Percentiles rank a stretch among this genome's conserved stretches.
These are phyloP conservation scores for Bauhinia variegata DNA, from an alignment of 306 rosid species.

Conservation along the genomic window DNA sequence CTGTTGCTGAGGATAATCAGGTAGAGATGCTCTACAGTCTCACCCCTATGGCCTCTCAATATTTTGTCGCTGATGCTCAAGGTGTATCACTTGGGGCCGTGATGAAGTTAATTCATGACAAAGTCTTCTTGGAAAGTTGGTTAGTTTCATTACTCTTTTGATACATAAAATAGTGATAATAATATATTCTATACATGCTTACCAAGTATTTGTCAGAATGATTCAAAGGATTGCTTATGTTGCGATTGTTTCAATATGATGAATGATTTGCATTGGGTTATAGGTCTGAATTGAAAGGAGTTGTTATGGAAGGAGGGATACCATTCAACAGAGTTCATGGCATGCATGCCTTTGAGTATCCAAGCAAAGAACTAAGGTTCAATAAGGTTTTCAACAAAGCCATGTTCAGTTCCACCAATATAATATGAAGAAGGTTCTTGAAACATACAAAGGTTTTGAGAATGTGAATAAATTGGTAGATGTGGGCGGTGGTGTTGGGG, in stretches of 20 bases:
- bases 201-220: no score
- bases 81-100: conserved; percentile 38
- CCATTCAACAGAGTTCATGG: conserved; percentile 39
- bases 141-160: neutral
- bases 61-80: conserved; percentile 35
- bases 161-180: no score
- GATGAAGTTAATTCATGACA: conserved; percentile 27
- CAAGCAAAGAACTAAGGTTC: conserved; percentile 17
- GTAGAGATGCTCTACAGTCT: conserved; percentile 46
- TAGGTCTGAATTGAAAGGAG: conserved; percentile 38
- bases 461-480: conserved; percentile 39
- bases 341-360: conserved; percentile 22
- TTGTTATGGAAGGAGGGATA: conserved; percentile 37
- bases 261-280: no score
- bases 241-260: no score
- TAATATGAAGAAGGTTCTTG: conserved; percentile 25
- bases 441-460: conserved; percentile 37
- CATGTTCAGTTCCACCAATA: conserved; percentile 34
- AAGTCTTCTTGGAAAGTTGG: conserved; percentile 41
- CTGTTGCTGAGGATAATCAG: neutral
- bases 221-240: no score
- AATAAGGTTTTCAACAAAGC: conserved; percentile 39
- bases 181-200: no score
- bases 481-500: conserved; percentile 49
- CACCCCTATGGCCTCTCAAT: conserved; percentile 37